phyloP scores from a whole-genome alignment of 352 stramenopile genomes.

The Pythium rishiriense region DNA sequence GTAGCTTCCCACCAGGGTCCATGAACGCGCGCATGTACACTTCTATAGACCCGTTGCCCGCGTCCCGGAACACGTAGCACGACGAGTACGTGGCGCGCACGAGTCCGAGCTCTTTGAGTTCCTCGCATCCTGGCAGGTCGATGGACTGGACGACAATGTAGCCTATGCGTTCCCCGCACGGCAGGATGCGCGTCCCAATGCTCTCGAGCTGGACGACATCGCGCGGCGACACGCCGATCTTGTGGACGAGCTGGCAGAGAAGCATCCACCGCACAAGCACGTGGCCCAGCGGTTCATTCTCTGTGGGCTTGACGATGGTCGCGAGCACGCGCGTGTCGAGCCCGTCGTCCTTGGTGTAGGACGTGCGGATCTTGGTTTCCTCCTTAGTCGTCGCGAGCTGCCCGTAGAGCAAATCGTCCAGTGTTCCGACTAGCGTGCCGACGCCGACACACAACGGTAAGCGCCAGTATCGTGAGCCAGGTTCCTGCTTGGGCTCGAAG shows the following conservation, averaged over 20 bases:
- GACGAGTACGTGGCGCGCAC: slow-evolving; percentile 48
- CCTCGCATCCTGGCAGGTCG: slow-evolving; percentile 9
- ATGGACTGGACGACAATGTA: slow-evolving; percentile 21
- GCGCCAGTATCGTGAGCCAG: slow-evolving; percentile 31
- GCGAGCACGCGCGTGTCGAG: slow-evolving; percentile 41
- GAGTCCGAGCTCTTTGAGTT: slow-evolving; percentile 24
- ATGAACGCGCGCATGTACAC: slow-evolving; percentile 40
- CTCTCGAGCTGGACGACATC: slow-evolving; percentile 20
- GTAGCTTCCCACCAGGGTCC: slow-evolving; percentile 31
- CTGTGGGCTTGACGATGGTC: slow-evolving; percentile 38
- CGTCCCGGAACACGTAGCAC: slow-evolving; percentile 21
- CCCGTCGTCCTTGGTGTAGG: slow-evolving; percentile 38
- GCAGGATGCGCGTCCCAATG: slow-evolving; percentile 5
- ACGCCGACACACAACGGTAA: slow-evolving; percentile 30
- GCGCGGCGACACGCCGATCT: slow-evolving; percentile 4
- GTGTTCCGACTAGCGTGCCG: slow-evolving; percentile 38
- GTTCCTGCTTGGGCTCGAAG: slow-evolving; percentile 18
- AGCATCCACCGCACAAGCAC: slow-evolving; percentile 32
- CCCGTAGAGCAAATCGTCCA: slow-evolving; percentile 57
- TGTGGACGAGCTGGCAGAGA: slow-evolving; percentile 17
- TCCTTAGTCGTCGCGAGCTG: slow-evolving; percentile 41
- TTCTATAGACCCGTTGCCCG: slow-evolving; percentile 13
- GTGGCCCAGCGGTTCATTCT: slow-evolving; percentile 18
- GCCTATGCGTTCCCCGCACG: slow-evolving; percentile 16
- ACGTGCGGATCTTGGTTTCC: slow-evolving; percentile 41